Percentiles rank a stretch among this genome's conserved stretches.
Evolutionary conservation across 1,139 yeast genomes (phyloP).

Genomic region (Taphrina sp.): DNA sequence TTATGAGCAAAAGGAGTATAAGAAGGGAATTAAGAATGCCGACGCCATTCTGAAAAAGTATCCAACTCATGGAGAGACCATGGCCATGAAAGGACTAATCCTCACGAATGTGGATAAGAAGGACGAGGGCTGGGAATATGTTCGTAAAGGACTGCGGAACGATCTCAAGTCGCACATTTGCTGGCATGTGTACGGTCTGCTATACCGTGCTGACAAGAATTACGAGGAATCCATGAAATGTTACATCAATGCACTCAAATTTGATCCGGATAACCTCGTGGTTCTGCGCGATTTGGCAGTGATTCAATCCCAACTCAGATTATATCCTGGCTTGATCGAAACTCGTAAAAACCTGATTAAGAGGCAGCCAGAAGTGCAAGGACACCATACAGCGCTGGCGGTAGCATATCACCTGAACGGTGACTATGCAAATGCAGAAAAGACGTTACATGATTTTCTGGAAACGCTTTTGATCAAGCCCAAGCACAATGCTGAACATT

Average conservation of each 20-base stretch:
- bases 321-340: constrained; percentile 55
- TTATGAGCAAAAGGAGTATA: constrained; percentile 82
- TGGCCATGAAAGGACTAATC: constrained; percentile 80
- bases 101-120: constrained; percentile 56
- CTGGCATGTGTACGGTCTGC: constrained; percentile 83
- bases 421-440: constrained; percentile 66
- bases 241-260: constrained; percentile 71
- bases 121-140: constrained; percentile 63
- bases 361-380: constrained; percentile 77
- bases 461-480: constrained; percentile 17
- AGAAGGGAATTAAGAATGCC: constrained; percentile 72
- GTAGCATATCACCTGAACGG: constrained; percentile 76
- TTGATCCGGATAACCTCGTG: constrained; percentile 75
- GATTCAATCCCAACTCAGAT: constrained; percentile 76
- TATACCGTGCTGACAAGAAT: constrained; percentile 66
- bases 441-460: constrained; percentile 50
- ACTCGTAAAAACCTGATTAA: constrained; percentile 71
- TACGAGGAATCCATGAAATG: constrained; percentile 77
- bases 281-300: constrained; percentile 79
- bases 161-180: constrained; percentile 62
- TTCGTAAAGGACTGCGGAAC: constrained; percentile 60
- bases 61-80: constrained; percentile 72
- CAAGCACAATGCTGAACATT: constrained; percentile 35
- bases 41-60: constrained; percentile 77
- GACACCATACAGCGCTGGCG: constrained; percentile 89